Base-by-base conservation (phyloP, 192 early-diverging fungal species). In the Coemansia sp. region DNA sequence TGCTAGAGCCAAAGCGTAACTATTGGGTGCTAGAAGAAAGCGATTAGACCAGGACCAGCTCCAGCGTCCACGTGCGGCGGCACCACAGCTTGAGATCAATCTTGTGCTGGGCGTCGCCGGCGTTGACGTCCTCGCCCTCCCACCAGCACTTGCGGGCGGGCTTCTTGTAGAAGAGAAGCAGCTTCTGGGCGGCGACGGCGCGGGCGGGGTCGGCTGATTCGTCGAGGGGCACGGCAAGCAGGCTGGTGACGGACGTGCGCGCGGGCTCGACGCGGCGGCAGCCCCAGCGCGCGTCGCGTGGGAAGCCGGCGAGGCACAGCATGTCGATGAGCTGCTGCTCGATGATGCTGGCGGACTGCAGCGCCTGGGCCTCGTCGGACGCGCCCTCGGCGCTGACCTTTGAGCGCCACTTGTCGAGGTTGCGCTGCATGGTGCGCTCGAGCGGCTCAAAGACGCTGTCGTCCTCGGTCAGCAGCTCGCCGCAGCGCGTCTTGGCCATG, bases 121-220 rank as follows among this genome's bases (percentile, higher is more conserved):
- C 67, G 46, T 83, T 75, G 50, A 92, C 81, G 57, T 86, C 84
- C 38, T 82, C 81, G 18, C 87, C 86, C 73, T 92, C 88, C 88
- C 90, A 92, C 88, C 88, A 92, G 67, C 88, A 91, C 71, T 91
- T 91, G 64, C 88, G 85, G 61, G 90, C 90, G 14, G 90, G 88
- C 63, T 90, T 92, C 77, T 87, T 88, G 84, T 86, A 92, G 54
- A 92, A 90, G 24, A 90, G 63, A 11, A 90, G 58, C 25, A 92
- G 67, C 61, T 88, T 90, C 65, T 92, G 88, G 10, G 86, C 88
- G 11, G 88, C 87, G 10, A 86, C 84, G 77, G 86, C 83, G 50
- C 87, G 86, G 50, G 85, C 81, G 51, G 82, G 81, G 57, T 83
- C 81, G 47, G 84, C 82, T 4, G 87, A 85, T 32, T 85, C 87